Evolutionary conservation across 2,329 filamentous ascomycete genomes (phyloP).

Genomic region (Teratosphaeria destructans): DNA sequence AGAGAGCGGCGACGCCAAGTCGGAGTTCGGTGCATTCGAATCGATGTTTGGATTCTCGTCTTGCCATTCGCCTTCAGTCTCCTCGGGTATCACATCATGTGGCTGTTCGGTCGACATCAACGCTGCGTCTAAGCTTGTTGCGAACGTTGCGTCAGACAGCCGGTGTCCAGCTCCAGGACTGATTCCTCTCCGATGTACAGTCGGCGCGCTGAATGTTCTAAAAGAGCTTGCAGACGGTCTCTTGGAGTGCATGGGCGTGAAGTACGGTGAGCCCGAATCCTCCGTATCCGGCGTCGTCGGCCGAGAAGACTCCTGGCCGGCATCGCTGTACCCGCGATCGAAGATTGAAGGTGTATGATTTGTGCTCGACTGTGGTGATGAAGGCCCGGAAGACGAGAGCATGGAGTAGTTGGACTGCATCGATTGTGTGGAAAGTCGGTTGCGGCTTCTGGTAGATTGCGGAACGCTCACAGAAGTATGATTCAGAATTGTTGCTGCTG

Average conservation of each 20-base stretch:
- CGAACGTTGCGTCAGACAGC: conserved; percentile 21
- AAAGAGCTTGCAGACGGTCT: conserved; percentile 39
- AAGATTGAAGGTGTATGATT: conserved; percentile 63
- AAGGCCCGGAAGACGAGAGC: conserved; percentile 62
- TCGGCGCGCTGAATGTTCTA: conserved; percentile 14
- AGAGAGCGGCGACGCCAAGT: conserved; percentile 11
- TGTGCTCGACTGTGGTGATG: conserved; percentile 67
- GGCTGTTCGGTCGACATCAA: conserved; percentile 10
- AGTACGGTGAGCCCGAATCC: conserved; percentile 47
- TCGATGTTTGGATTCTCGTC: conserved; percentile 9
- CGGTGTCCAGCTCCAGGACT: conserved; percentile 9
- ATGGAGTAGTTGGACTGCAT: conserved; percentile 52
- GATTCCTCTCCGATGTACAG: conserved; percentile 8
- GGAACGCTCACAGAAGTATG: conserved; percentile 51
- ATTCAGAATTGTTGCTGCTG: conserved; percentile 51
- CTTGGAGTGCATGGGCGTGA: conserved; percentile 51
- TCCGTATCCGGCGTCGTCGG: conserved; percentile 75
- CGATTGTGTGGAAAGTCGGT: conserved; percentile 57
- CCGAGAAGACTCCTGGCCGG: conserved; percentile 53
- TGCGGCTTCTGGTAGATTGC: conserved; percentile 32
- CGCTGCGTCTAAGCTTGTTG: conserved; percentile 20
- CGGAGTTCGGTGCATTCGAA: conserved; percentile 1
- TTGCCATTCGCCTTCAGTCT: conserved; percentile 21
- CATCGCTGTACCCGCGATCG: conserved; percentile 55
- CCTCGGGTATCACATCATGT: conserved; percentile 21